A percentile compares a stretch with the other conserved stretches of the same genome.
phyloP scores from a whole-genome alignment of 768 basidiomycete species.

The Sarcomyxa edulis region DNA sequence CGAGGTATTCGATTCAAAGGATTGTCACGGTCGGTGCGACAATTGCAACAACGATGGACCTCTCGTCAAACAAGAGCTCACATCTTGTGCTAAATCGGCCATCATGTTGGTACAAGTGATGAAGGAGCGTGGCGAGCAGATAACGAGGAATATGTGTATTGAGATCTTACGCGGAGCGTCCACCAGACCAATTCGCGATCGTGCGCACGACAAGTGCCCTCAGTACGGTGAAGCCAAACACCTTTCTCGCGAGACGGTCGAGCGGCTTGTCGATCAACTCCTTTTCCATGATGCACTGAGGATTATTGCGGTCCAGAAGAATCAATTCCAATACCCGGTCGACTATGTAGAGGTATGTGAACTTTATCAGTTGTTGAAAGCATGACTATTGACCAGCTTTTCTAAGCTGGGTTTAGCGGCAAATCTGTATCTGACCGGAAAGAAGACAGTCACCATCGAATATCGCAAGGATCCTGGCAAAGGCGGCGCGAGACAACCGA shows the following conservation, averaged over 20 bases:
- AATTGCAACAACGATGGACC: slow-evolving; percentile 62
- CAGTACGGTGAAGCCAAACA: slow-evolving; percentile 51
- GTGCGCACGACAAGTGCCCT: slow-evolving; percentile 39
- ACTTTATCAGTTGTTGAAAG: neutral
- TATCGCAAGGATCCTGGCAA: slow-evolving; percentile 15
- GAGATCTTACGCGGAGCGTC: slow-evolving; percentile 66
- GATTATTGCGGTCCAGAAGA: slow-evolving; percentile 39
- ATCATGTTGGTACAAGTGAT: slow-evolving; percentile 57
- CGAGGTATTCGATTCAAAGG: slow-evolving; percentile 64
- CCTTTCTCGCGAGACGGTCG: slow-evolving; percentile 47
- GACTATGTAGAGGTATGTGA: slow-evolving; percentile 47
- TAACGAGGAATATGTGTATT: slow-evolving; percentile 58
- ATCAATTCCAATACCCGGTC: slow-evolving; percentile 40
- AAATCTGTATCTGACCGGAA: slow-evolving; percentile 18
- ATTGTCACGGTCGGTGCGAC: slow-evolving; percentile 76
- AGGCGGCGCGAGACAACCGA: slow-evolving; percentile 15
- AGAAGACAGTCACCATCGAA: slow-evolving; percentile 15
- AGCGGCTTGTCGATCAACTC: slow-evolving; percentile 61
- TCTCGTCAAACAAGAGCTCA: slow-evolving; percentile 53
- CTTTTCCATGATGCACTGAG: slow-evolving; percentile 42
- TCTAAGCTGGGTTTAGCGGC: slow-evolving; percentile 29
- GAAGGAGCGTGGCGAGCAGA: slow-evolving; percentile 33
- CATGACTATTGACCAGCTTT: slow-evolving; percentile 1
- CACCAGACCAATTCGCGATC: slow-evolving; percentile 36
- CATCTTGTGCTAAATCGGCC: slow-evolving; percentile 46